Conservation (phyloP, 495 filamentous ascomycete genomes). For the Podospora comata region DNA sequence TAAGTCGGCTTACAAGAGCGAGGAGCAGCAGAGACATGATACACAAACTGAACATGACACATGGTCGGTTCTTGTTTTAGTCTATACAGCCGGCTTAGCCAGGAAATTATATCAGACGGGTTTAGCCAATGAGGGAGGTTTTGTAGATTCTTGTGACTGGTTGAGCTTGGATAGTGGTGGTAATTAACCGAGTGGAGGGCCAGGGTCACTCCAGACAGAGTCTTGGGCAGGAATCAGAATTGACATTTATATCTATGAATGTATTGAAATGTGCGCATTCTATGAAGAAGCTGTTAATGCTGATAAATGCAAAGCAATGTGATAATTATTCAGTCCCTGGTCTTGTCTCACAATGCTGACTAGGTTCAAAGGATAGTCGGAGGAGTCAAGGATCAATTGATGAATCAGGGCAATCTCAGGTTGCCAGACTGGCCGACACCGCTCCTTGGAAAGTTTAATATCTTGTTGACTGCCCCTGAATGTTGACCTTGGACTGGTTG, state of each 20-base stretch:
- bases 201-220: neutral
- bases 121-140: neutral
- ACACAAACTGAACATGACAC: neutral
- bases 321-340: neutral
- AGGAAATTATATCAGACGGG: neutral
- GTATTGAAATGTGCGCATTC: too few relatives aligned
- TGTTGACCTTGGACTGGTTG: neutral
- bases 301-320: too few relatives aligned
- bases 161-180: neutral
- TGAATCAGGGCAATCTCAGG: too few relatives aligned
- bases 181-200: neutral
- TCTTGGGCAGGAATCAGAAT: neutral
- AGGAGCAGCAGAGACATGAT: neutral
- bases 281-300: too few relatives aligned
- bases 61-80: neutral
- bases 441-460: too few relatives aligned
- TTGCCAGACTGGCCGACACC: too few relatives aligned
- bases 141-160: neutral
- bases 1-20: neutral
- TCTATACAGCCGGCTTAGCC: neutral
- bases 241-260: too few relatives aligned
- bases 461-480: neutral
- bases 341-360: neutral
- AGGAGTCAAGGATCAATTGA: neutral
- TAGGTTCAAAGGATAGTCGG: neutral